Evolutionary conservation across 345 rosid genomes (phyloP).

Genomic region (Citrus unshiu): DNA sequence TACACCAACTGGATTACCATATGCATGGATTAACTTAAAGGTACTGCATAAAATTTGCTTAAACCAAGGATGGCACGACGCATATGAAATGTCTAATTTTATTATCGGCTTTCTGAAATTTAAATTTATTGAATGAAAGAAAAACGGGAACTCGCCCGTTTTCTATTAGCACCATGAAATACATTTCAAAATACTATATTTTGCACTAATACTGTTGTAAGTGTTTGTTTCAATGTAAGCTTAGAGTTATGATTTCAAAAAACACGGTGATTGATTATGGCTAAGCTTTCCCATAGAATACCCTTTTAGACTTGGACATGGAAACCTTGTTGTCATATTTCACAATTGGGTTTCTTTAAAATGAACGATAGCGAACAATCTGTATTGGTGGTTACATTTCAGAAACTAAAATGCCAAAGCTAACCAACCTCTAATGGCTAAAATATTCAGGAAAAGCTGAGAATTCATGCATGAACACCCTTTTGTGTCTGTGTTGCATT

Average conservation of each 20-base stretch:
- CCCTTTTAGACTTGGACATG: background rate
- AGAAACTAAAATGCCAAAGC: background rate
- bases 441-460: slow-evolving; percentile 2
- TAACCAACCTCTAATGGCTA: background rate
- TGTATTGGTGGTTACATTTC: background rate
- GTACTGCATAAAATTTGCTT: slow-evolving; percentile 32
- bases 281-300: background rate
- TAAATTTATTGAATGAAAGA: background rate
- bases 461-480: background rate
- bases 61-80: background rate
- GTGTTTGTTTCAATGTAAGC: background rate
- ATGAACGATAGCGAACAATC: background rate
- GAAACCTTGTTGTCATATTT: background rate
- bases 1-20: slow-evolving; percentile 88
- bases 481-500: background rate
- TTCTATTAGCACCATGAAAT: background rate
- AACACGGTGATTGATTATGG: background rate
- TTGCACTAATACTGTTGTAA: background rate
- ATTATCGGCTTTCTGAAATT: background rate
- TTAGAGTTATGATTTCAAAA: background rate
- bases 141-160: background rate
- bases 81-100: background rate
- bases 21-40: slow-evolving; percentile 96
- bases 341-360: background rate
- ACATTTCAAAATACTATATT: background rate